Evolutionary conservation across 1,284 basidiomycete species (phyloP), one percentile per base, ranked within the genome.

Genomic region (Fereydounia khargensis): DNA sequence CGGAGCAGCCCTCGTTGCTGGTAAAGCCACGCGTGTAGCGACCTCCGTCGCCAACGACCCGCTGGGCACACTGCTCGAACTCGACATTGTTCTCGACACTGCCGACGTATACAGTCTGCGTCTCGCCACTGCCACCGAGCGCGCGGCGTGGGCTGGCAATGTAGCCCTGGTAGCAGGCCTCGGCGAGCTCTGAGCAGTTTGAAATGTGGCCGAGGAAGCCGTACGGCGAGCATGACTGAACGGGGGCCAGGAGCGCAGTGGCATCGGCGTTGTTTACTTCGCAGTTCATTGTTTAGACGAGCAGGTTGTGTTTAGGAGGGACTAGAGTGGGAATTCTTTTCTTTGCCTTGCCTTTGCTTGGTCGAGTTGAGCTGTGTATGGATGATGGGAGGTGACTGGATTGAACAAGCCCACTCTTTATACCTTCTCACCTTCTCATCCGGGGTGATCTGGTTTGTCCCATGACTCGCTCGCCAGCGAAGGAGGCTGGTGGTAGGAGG

Each of bases 111-210:
- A 22, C 20, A 14, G 20, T 19, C 35, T 36, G 35, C 8, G 23
- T 36, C 2, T 14, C 11, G 35, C 22, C 20, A n/a, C n/a, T n/a
- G 17, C 35, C 35, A 9, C 17, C 16, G 18, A 24, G 23, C 13
- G 35, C 13, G 21, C 25, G 23, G 35, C 17, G 25, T n/a, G 35
- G 35, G 25, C 35, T 36, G 35, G 35, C 35, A 24, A 36, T 14
- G 35, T 36, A 36, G 21, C 35, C 35, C 35, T 36, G 35, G 35
- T 36, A 36, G 21, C 35, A 36, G n/a, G n/a, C n/a, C 22, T 14
- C 20, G 4, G 35, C 21, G 20, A 36, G 35, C 11, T 22, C 35
- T 14, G 35, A 11, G 35, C 35, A 36, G 21, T 36, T 36, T 3
- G 35, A 36, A 24, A 36, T 19, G 35, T 36, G 35, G 14, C 35